A percentile compares a stretch with the other conserved stretches of the same genome.
phyloP scores from a whole-genome alignment of 78 protist genomes.

The Guillardia theta region DNA sequence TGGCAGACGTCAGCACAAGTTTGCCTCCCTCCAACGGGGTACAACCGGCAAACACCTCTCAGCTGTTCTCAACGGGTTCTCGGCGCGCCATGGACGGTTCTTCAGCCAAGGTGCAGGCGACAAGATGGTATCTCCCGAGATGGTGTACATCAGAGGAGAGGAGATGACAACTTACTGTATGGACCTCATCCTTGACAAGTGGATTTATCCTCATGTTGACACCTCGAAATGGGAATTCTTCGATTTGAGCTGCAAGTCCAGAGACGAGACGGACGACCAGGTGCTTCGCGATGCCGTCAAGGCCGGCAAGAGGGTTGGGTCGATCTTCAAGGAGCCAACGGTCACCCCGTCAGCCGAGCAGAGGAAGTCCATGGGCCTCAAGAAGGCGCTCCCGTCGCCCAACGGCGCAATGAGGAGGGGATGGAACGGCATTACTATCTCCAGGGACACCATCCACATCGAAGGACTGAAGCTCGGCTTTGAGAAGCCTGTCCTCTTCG shows the following conservation, averaged over 20 bases:
- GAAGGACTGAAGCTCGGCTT: slow-evolving; percentile 64
- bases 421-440: slow-evolving; percentile 47
- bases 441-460: slow-evolving; percentile 59
- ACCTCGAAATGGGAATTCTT: slow-evolving; percentile 47
- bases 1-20: no score
- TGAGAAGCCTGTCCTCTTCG: slow-evolving; percentile 52
- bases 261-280: slow-evolving; percentile 55
- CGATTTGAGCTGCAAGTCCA: slow-evolving; percentile 41
- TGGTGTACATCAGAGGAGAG: slow-evolving; percentile 52
- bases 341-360: slow-evolving; percentile 45
- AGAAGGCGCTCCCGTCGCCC: slow-evolving; percentile 24
- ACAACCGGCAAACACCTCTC: no score
- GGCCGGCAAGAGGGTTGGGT: slow-evolving; percentile 47
- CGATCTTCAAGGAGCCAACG: slow-evolving; percentile 65
- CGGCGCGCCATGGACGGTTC: no score
- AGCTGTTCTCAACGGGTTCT: no score
- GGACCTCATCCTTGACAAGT: slow-evolving; percentile 43
- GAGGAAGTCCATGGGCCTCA: slow-evolving; percentile 35
- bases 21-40: no score
- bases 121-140: not conserved
- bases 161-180: slow-evolving; percentile 61
- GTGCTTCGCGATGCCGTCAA: slow-evolving; percentile 53
- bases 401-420: slow-evolving; percentile 55
- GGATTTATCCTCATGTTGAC: slow-evolving; percentile 56
- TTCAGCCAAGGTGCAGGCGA: no score